Conservation (phyloP, 805 yeast genomes). For the Saccharomycopsis fibuligera region DNA sequence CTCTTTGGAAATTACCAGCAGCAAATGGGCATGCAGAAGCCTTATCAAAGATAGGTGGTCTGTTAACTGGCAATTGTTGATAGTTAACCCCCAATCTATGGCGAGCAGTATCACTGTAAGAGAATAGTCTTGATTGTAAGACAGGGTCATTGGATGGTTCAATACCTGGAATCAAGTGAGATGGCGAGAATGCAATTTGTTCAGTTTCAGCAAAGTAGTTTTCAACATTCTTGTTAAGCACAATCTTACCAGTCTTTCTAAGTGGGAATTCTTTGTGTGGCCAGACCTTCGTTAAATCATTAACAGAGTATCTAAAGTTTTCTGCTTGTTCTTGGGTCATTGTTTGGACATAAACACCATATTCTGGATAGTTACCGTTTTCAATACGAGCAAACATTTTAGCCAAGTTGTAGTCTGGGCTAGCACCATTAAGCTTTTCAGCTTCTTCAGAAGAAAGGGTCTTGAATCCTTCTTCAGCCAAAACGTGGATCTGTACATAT, state of each 20-base stretch:
- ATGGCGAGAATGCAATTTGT: constrained; percentile 63
- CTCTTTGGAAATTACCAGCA: constrained; percentile 47
- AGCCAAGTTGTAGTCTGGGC: constrained; percentile 44
- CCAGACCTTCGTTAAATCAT: constrained; percentile 54
- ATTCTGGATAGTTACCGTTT: constrained; percentile 43
- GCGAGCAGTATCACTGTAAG: constrained; percentile 73
- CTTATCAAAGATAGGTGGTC: constrained; percentile 30
- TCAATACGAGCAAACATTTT: constrained; percentile 40
- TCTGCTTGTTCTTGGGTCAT: constrained; percentile 55
- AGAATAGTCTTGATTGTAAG: constrained; percentile 67
- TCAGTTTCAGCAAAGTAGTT: constrained; percentile 35
- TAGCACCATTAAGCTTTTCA: constrained; percentile 37
- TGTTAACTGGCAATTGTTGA: constrained; percentile 60
- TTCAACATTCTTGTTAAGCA: constrained; percentile 40
- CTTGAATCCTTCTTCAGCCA: constrained; percentile 47
- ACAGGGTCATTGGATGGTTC: constrained; percentile 77
- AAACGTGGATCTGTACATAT: constrained; percentile 53
- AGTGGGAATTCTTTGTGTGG: constrained; percentile 51
- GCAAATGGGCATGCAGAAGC: constrained; percentile 42
- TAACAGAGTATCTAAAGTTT: constrained; percentile 40
- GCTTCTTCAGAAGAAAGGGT: constrained; percentile 42
- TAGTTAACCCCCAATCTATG: constrained; percentile 68
- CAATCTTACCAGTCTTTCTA: constrained; percentile 48
- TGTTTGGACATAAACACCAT: constrained; percentile 50
- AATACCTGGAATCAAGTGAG: constrained; percentile 68